Evolutionary conservation across 257 asterid species (phyloP), one percentile per base, ranked within the genome.

Genomic region (Petrea volubilis): DNA sequence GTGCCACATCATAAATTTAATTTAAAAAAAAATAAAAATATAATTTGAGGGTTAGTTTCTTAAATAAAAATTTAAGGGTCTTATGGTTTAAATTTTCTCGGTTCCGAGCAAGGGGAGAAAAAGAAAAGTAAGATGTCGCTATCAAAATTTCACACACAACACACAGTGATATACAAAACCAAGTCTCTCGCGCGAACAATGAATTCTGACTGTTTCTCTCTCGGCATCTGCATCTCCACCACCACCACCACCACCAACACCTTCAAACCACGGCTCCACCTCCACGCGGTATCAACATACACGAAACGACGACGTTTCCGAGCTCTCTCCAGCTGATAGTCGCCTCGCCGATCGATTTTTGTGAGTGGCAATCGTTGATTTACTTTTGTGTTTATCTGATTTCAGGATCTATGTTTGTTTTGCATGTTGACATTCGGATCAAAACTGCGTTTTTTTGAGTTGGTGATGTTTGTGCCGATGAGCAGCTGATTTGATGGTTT

Each of bases 141-240:
- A 24, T 69, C 66, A 51, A 68, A 31, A 25, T 55, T 55, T 40
- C 46, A 17, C 73, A 31, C 64, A 8, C 43, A 52, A 53, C 66
- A 56, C 34, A 67, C 59, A 49, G 58, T 9, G 5, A 53, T 10
- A 17, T 11, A 44, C 44, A 67, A 67, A 28, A 34, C 31, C 58
- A 9, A 20, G 8, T 29, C 58, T 51, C 31, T 51, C 58, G 60
- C 60, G 60, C 36, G 15, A 14, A 7, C 63, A 34, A 56, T 56
- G 63, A 28, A n/a, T 28, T 27, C 40, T 56, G 41, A 28, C 63
- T 15, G 40, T 56, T 28, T 56, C 41, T 56, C 63, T 4, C 40
- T 29, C 63, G 23, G 21, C 41, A 14, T 20, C 58, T 51, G n/a
- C n/a, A n/a, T n/a, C 27, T n/a, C 17, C 55, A 15, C 52, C 52